These are phyloP conservation scores for Metschnikowia sp. DNA, from an alignment of 805 yeast genomes.

Conservation along the genomic window DNA sequence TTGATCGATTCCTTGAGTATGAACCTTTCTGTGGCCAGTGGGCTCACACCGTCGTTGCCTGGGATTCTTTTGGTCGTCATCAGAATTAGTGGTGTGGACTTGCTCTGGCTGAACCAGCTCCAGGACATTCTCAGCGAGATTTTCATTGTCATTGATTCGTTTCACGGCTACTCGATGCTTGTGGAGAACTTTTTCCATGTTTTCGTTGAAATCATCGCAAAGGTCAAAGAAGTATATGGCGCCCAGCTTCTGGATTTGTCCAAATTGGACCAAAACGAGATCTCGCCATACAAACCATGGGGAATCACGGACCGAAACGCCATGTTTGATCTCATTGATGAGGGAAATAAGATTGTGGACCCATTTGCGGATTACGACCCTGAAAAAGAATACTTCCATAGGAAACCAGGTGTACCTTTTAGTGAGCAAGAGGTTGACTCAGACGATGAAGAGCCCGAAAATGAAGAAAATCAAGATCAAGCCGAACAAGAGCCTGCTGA, in stretches of 20 bases:
- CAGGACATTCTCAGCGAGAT: constrained; percentile 72
- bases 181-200: constrained; percentile 72
- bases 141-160: constrained; percentile 75
- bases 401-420: constrained; percentile 37
- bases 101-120: constrained; percentile 54
- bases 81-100: constrained; percentile 62
- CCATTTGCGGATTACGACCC: constrained; percentile 31
- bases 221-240: constrained; percentile 38
- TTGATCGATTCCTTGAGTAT: constrained; percentile 74
- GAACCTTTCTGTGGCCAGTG: constrained; percentile 60
- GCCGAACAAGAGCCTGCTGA: constrained; percentile 12
- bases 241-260: constrained; percentile 3
- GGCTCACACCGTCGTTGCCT: constrained; percentile 68
- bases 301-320: constrained; percentile 48
- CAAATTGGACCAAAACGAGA: not conserved
- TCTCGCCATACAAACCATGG: constrained; percentile 49
- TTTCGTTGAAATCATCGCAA: constrained; percentile 57
- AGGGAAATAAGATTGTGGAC: constrained; percentile 26
- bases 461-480: constrained; percentile 11
- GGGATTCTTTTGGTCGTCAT: constrained; percentile 68
- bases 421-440: constrained; percentile 21
- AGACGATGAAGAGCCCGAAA: constrained; percentile 23
- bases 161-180: constrained; percentile 74
- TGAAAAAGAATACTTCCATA: constrained; percentile 35
- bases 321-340: constrained; percentile 43